Evolutionary conservation across 805 yeast genomes (phyloP).

Genomic region (Cyberlindnera mrakii): DNA sequence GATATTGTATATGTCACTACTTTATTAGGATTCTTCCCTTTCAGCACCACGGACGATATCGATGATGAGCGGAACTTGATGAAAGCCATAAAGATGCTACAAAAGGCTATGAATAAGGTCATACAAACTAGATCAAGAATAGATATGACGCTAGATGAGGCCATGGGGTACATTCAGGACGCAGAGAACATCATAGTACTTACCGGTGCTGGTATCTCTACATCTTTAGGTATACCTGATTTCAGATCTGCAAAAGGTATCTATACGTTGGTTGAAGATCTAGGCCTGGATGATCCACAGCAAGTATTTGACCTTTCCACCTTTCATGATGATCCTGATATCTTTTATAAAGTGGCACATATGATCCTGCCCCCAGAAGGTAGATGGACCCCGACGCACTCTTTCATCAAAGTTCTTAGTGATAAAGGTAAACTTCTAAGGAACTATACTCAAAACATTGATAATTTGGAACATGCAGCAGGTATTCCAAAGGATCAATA

Average conservation of each 20-base stretch:
- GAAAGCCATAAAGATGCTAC: constrained; percentile 45
- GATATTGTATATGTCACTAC: constrained; percentile 53
- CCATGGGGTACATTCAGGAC: constrained; percentile 43
- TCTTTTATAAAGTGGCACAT: constrained; percentile 83
- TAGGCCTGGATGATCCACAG: constrained; percentile 82
- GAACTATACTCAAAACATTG: constrained; percentile 89
- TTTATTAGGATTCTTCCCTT: constrained; percentile 51
- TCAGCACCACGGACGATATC: constrained; percentile 26
- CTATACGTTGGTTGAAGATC: constrained; percentile 57
- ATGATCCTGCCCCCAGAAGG: constrained; percentile 72
- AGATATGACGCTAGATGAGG: constrained; percentile 54
- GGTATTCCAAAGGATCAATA: constrained; percentile 62
- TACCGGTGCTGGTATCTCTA: constrained; percentile 93
- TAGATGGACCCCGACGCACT: constrained; percentile 71
- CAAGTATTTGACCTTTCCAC: constrained; percentile 73
- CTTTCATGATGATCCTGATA: constrained; percentile 70
- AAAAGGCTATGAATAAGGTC: constrained; percentile 61
- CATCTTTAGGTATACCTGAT: constrained; percentile 87
- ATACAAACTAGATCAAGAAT: constrained; percentile 49
- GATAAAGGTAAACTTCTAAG: constrained; percentile 73
- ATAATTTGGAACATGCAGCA: constrained; percentile 76
- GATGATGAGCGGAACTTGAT: constrained; percentile 40
- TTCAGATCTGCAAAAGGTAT: constrained; percentile 86
- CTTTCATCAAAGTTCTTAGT: constrained; percentile 66
- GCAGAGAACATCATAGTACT: constrained; percentile 63